Evolutionary conservation across 176 grass and related monocot species (phyloP).

Genomic region (Oryza brachyantha): DNA sequence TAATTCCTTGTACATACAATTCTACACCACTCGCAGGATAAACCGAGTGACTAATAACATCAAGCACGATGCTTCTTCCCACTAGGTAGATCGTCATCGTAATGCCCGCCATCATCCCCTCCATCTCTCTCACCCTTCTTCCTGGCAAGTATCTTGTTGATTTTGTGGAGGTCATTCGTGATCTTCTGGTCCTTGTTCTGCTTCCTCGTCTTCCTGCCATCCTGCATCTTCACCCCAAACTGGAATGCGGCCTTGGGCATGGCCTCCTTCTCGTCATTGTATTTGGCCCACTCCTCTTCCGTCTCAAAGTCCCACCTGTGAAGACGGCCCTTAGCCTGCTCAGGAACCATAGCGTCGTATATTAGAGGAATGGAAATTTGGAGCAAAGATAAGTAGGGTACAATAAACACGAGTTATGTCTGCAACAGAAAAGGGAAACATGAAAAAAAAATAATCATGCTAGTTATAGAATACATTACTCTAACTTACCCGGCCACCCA

Average conservation of each 20-base stretch:
- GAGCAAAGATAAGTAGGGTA: not conserved
- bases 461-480: not conserved
- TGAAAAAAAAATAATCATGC: not conserved
- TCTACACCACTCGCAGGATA: not conserved
- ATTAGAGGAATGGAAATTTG: not conserved
- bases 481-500: conserved; percentile 91
- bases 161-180: conserved; percentile 92
- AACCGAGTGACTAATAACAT: not conserved
- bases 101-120: conserved; percentile 31
- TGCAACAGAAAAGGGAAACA: not conserved
- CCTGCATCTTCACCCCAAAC: conserved; percentile 99
- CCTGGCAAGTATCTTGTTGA: conserved; percentile 88
- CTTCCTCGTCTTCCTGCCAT: conserved; percentile 90
- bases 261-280: conserved; percentile 93
- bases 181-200: conserved; percentile 99
- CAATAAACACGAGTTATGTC: not conserved
- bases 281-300: conserved; percentile 94
- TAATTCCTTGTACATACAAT: not conserved
- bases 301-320: conserved; percentile 99
- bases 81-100: conserved; percentile 64
- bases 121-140: conserved; percentile 83
- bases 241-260: conserved; percentile 99
- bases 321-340: conserved; percentile 94
- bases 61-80: conserved; percentile 78
- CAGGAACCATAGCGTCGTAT: not conserved